Base-by-base conservation (phyloP, 768 basidiomycete genomes). In the Mycena olivaceomarginata region DNA sequence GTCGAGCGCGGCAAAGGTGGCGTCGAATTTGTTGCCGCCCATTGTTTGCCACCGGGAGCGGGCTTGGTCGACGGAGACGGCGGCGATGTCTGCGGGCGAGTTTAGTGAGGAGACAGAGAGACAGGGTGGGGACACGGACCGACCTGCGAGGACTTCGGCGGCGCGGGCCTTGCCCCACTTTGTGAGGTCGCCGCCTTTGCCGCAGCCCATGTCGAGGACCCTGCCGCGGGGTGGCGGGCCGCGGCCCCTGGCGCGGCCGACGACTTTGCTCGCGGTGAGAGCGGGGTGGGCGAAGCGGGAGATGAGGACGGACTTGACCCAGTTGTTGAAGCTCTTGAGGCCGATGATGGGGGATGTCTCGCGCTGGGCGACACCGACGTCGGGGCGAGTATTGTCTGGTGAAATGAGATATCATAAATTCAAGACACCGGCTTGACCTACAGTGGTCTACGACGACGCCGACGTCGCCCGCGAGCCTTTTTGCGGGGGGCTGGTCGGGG, bases 281-380 rank as follows among this genome's bases (percentile, higher is more conserved):
- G 88, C 93, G 4, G 94, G 93, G 83, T 94, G 93, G 0, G 95
- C 95, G 81, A 96, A 98, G 68, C 95, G 95, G 11, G 95, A 94
- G 82, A 99, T 98, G 77, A 99, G 90, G 20, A 99, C 98, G 12
- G 97, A 97, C 85, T 99, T 99, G 80, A 99, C 95, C 98, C 98
- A 99, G 87, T 99, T 99, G 87, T 99, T 99, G 88, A 99, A 99
- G 83, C 91, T 95, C 85, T 98, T 99, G 70, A 99, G 91, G 48
- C 98, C 98, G 70, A 98, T 97, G 81, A 99, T 99, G 57, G 97
- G 97, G 8, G 98, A 99, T 20, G 95, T 93, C 78, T 91, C 91
- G 43, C 98, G 95, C 81, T 95, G 93, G 12, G 92, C 89, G 41
- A 96, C 92, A 72, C 97, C 97, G 12, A 98, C 95, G 75, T 99